Evolutionary conservation across 108 stramenopile species (phyloP), one percentile per base, ranked within the genome.

Genomic region (Fragilariopsis cylindrus): DNA sequence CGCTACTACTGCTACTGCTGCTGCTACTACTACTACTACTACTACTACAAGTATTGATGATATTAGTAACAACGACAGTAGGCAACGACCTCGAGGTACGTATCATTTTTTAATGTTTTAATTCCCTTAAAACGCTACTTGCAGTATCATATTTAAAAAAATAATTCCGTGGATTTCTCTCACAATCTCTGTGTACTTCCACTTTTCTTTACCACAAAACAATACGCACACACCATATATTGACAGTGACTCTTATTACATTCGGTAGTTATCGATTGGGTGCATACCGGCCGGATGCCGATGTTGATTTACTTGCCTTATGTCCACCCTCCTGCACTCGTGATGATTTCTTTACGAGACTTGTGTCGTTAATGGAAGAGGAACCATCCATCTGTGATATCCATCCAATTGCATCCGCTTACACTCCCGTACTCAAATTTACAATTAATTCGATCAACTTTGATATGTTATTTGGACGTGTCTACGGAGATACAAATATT

Each of bases 361-460:
- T 89, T 54, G 86, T 88, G 15, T 65, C 80, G 3, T 19, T 83
- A 30, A 69, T 93, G 70, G 68, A 78, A 67, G 39, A 69, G 8
- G 80, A 77, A 30, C 4, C 65, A 6, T 58, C 56, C 44, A 72
- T 75, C 54, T 8, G 60, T 18, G 73, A 62, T 11, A 52, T 81
- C 4, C 90, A 89, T 68, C 85, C 92, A 8, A 90, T 93, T 43
- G 72, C 81, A 30, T 71, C 69, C 3, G 92, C 92, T 6, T 90
- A 85, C 67, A 87, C 89, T 60, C 92, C 92, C 30, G 92, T 94
- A 9, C 77, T 94, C 66, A 94, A 94, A 66, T 90, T 90, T 69
- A 62, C 64, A 40, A 70, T 92, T 52, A 71, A 88, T 53, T 83
- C 79, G 0, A 81, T 92, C 40, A 77, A 81, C 48, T 81, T 94